phyloP scores from a whole-genome alignment of 2,329 filamentous ascomycete species.

The Phaeoacremonium minimum region DNA sequence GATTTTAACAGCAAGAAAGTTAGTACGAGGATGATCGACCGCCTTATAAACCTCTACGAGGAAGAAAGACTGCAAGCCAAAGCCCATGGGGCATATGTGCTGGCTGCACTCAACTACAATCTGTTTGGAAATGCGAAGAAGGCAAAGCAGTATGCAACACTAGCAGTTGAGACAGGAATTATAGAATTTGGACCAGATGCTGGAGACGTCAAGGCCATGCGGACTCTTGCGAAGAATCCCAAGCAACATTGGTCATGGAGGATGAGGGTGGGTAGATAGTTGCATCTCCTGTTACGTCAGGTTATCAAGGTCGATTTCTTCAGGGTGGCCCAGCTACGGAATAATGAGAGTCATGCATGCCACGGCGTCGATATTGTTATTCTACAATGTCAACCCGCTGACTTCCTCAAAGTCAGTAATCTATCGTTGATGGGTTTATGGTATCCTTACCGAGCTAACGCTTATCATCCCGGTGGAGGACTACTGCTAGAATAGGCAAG shows the following conservation, averaged over 20 bases:
- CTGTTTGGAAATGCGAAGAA: constrained; percentile 17
- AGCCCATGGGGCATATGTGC: constrained; percentile 27
- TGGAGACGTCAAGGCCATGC: constrained; percentile 21
- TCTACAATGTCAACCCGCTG: no score
- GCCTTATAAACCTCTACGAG: constrained; percentile 40
- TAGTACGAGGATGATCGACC: constrained; percentile 36
- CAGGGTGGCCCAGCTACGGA: no score
- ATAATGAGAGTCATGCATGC: no score
- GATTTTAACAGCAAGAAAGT: constrained; percentile 21
- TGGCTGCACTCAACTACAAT: constrained; percentile 27
- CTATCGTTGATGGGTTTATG: no score
- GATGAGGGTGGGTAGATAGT: no score
- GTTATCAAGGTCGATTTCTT: no score
- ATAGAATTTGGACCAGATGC: constrained; percentile 25
- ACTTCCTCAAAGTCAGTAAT: no score
- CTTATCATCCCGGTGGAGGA: no score
- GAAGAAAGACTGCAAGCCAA: constrained; percentile 49
- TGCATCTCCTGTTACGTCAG: no score
- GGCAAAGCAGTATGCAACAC: constrained; percentile 19
- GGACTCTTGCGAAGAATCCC: constrained; percentile 18
- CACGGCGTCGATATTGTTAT: no score
- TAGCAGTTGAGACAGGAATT: constrained; percentile 20
- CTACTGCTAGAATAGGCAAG: no score
- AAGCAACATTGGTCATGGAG: constrained; percentile 14
- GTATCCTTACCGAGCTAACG: no score